Evolutionary conservation across 768 basidiomycete genomes (phyloP).

Genomic region (Nevesoporus exiguus): DNA sequence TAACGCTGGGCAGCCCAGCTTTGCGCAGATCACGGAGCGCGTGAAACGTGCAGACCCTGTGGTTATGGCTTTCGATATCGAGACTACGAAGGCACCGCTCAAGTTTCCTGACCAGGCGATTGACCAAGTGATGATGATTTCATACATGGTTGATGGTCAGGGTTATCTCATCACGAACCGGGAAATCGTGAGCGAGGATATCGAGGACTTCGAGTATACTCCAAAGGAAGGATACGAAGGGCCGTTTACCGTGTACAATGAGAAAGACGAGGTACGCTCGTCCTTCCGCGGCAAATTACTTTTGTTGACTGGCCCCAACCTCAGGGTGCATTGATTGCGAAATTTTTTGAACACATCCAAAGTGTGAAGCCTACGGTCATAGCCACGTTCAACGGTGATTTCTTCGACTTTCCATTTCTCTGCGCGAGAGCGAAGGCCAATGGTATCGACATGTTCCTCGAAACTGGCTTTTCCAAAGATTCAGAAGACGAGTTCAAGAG

Average conservation of each 20-base stretch:
- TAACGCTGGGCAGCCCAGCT: conserved; percentile 70
- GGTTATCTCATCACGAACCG: conserved; percentile 97
- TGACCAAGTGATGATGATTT: conserved; percentile 99
- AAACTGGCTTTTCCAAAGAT: conserved; percentile 91
- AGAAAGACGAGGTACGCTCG: conserved; percentile 74
- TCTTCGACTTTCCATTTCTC: conserved; percentile 98
- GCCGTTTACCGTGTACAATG: conserved; percentile 94
- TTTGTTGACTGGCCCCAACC: background rate
- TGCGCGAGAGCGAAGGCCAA: conserved; percentile 79
- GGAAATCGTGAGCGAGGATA: conserved; percentile 95
- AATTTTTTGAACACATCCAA: conserved; percentile 93
- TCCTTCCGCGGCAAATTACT: background rate
- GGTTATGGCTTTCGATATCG: conserved; percentile 98
- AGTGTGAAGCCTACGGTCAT: conserved; percentile 95
- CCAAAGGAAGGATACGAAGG: conserved; percentile 98
- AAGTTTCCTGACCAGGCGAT: conserved; percentile 96
- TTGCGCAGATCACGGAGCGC: conserved; percentile 70
- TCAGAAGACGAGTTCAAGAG: conserved; percentile 94
- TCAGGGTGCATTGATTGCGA: conserved; percentile 74
- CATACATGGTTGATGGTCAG: conserved; percentile 98
- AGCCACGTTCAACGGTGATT: conserved; percentile 98
- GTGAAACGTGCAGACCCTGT: conserved; percentile 99
- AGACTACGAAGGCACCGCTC: conserved; percentile 98
- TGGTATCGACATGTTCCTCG: conserved; percentile 94
- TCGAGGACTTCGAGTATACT: conserved; percentile 98